Base-by-base conservation (phyloP, 805 yeast species). In the Saitoella complicata region DNA sequence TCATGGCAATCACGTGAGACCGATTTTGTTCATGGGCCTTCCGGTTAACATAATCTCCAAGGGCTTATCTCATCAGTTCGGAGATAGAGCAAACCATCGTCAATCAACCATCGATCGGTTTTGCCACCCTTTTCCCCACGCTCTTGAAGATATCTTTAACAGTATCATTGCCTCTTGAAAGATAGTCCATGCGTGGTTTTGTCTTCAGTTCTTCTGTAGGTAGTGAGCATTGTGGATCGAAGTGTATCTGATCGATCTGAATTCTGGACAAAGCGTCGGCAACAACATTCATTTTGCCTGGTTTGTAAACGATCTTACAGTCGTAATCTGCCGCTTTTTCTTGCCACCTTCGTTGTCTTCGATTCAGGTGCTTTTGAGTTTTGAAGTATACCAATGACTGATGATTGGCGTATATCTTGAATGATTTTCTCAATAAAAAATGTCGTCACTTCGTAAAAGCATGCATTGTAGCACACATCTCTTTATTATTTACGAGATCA, bases 401-500 rank as follows among this genome's bases (percentile, higher is more conserved):
- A 13, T 45, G 45, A 13, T 46, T 43, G 8, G 45, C 45, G n/a
- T 12, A 7, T 7, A 46, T n/a, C 6, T 7, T 10, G 33, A 44
- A 44, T 12, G 32, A 45, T 5, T 36, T 9, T 8, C 32, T 48
- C 11, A 32, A 30, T 4, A 46, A 31, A 21, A 21, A 39, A 11
- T 44, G 43, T 5, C 46, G 30, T 45, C 47, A 46, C 11, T 44
- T 21, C 34, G 35, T 41, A 10, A 46, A 37, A 3, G 49, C 48
- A 5, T 39, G 35, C 5, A 46, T 31, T 7, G 46, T 40, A 6
- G 49, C 49, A 4, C 7, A 38, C 9, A 43, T 37, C 32, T 46
- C 49, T 21, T 46, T 46, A 10, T 46, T 49, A 6, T 46, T 40
- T 6, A 43, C 42, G 21, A 46, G 43, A 30, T 46, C 46, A n/a